Base-by-base conservation (phyloP, 768 basidiomycete species). In the Phlebiopsis flavidoalba region DNA sequence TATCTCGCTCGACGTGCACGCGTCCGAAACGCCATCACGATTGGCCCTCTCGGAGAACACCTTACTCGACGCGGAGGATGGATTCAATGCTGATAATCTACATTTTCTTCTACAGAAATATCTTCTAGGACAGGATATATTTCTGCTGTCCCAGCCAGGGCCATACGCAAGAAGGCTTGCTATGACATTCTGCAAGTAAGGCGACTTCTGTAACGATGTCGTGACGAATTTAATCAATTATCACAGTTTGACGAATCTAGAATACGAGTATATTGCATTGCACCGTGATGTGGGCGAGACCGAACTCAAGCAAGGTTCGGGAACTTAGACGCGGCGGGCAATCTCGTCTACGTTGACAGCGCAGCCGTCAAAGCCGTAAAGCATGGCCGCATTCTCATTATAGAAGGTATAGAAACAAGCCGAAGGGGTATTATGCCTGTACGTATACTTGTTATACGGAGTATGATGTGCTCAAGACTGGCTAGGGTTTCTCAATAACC, bases 351-450 rank as follows among this genome's bases (percentile, higher is more conserved):
- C 66, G 82, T 85, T 19, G 86, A 88, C 67, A 87, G 85, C 65
- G 80, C 85, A 3, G 83, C 85, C 0, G 86, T 87, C 0, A 79
- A 79, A 49, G 86, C 86, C 5, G 86, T 83, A 21, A 88, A 87
- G 66, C 75, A 83, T 65, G 86, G 86, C 7, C 79, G 86, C 1
- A 67, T 88, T 24, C 75, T 88, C 24, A 86, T 88, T 53, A 70
- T 87, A 51, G 86, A 88, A 67, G 86, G 86, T 19, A 83, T 87
- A 67, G 86, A 88, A 69, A 87, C 87, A 70, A 86, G 86, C 6
- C 86, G 87, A 65, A 79, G 86, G 22, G 86, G 86, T 31, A 88
- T 87, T 26, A 87, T 87, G 85, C 86, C 86, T 15, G 83, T 85
- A 67, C 33, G 81, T 72, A 15, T 4, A 21, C n/a, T 60, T 59